Conservation (phyloP, 495 filamentous ascomycete genomes). For the Penicillium pancosmium region DNA sequence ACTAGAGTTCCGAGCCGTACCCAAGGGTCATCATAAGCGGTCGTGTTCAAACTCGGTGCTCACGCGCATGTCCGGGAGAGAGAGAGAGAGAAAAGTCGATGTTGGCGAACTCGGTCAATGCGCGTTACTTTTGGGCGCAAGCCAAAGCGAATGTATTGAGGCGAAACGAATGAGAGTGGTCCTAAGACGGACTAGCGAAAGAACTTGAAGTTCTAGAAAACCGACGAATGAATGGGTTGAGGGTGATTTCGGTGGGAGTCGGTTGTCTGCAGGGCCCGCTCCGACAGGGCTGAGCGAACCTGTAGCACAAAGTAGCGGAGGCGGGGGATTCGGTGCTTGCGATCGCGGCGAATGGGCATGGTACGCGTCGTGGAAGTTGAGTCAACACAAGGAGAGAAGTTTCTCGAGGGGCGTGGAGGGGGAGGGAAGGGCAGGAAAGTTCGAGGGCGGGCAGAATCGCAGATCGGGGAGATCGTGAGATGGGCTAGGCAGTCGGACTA, state of each 20-base stretch:
- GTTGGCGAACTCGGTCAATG: background rate
- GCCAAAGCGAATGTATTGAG: background rate
- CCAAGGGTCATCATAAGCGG: constrained; percentile 27
- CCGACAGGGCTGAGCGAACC: constrained; percentile 23
- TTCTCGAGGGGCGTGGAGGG: constrained; percentile 1
- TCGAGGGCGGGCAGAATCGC: constrained; percentile 1
- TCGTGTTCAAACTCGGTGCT: constrained; percentile 14
- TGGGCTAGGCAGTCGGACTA: constrained; percentile 1
- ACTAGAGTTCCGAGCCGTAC: constrained; percentile 6
- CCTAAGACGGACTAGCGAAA: background rate
- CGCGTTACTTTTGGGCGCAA: constrained; percentile 9
- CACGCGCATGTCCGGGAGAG: constrained; percentile 21
- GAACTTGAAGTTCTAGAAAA: background rate
- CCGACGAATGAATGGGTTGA: constrained; percentile 5
- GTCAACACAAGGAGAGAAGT: background rate
- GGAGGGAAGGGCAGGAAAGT: constrained; percentile 7
- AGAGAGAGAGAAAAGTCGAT: background rate
- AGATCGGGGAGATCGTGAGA: constrained; percentile 17
- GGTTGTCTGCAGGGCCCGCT: constrained; percentile 23
- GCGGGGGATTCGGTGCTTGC: constrained; percentile 5
- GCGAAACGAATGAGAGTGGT: background rate
- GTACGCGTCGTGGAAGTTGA: background rate
- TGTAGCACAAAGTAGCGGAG: constrained; percentile 9
- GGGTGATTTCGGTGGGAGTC: constrained; percentile 19
- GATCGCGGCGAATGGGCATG: constrained; percentile 10